Evolutionary conservation across 1,284 basidiomycete genomes (phyloP).

Genomic region (Microbotryomycetes sp.): DNA sequence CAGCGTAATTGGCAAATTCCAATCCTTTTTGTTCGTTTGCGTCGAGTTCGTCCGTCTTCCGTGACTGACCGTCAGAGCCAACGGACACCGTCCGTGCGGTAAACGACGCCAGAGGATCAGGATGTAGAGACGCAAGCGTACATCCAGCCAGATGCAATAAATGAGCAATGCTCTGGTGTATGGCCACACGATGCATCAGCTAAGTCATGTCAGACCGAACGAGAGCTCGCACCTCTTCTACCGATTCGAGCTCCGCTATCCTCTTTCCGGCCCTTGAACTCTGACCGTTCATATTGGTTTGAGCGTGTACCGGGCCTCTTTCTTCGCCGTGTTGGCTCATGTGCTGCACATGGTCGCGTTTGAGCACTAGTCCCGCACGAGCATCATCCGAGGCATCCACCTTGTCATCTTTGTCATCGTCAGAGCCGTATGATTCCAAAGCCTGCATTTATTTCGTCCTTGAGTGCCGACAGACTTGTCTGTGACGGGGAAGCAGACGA

Average conservation of each 20-base stretch:
- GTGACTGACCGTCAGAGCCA: conserved; percentile 10
- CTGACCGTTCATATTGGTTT: not conserved
- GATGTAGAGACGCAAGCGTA: conserved; percentile 24
- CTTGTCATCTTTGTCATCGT: too few species aligned
- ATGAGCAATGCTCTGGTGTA: conserved; percentile 16
- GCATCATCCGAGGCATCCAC: too few species aligned
- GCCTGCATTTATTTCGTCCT: too few species aligned
- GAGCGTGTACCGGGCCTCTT: too few species aligned
- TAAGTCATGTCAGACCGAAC: not conserved
- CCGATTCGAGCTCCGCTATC: conserved; percentile 18
- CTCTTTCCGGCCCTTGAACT: conserved; percentile 20
- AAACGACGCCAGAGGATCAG: conserved; percentile 24
- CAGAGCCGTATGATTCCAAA: too few species aligned
- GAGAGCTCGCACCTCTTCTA: conserved; percentile 18
- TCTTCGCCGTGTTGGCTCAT: too few species aligned
- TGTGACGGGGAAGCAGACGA: too few species aligned
- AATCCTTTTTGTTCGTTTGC: not conserved
- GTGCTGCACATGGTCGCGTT: too few species aligned
- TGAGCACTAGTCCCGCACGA: too few species aligned
- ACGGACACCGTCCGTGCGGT: conserved; percentile 10
- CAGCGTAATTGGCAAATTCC: conserved; percentile 22
- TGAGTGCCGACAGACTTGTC: too few species aligned
- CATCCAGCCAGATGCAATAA: conserved; percentile 28
- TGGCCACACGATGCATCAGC: not conserved
- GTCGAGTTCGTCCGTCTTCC: not conserved